Conservation (phyloP, 768 basidiomycete species). For the Mycena epipterygia region DNA sequence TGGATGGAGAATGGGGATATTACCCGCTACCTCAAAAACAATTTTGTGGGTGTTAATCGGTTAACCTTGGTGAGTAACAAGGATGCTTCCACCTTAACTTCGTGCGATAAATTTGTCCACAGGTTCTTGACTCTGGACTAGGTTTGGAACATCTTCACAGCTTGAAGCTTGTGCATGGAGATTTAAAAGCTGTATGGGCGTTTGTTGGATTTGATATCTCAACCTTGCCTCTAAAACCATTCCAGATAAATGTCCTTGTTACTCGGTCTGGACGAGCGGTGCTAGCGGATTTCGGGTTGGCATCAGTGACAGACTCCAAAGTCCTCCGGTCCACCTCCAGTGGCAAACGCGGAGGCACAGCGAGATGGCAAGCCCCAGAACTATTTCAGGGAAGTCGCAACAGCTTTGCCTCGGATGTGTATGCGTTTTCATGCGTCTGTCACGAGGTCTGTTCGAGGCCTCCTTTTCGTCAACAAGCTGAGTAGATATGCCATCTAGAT, state of each 20-base stretch:
- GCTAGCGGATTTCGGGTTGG: constrained; percentile 45
- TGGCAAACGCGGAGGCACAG: too few relatives aligned
- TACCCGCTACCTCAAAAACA: constrained; percentile 41
- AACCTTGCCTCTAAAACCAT: not conserved
- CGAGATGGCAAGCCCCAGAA: too few relatives aligned
- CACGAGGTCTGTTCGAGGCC: not conserved
- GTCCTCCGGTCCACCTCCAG: not conserved
- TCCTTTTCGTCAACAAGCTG: constrained; percentile 5
- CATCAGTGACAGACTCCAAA: constrained; percentile 36
- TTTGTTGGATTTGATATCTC: not conserved
- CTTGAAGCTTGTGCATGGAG: constrained; percentile 44
- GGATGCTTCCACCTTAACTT: constrained; percentile 5
- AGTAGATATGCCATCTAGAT: not conserved
- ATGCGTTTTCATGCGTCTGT: too few relatives aligned
- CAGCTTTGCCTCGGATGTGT: too few relatives aligned
- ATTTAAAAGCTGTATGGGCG: constrained; percentile 43
- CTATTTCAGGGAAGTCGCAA: too few relatives aligned
- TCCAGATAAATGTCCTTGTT: constrained; percentile 43
- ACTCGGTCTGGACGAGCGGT: constrained; percentile 38
- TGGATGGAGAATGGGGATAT: constrained; percentile 54
- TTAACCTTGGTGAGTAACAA: constrained; percentile 45
- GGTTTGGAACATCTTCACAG: constrained; percentile 46
- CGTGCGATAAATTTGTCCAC: not conserved
- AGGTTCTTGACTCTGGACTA: constrained; percentile 40
- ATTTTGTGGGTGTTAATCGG: constrained; percentile 39